Base-by-base conservation (phyloP, 163 green algal species). In the Botryococcus braunii region DNA sequence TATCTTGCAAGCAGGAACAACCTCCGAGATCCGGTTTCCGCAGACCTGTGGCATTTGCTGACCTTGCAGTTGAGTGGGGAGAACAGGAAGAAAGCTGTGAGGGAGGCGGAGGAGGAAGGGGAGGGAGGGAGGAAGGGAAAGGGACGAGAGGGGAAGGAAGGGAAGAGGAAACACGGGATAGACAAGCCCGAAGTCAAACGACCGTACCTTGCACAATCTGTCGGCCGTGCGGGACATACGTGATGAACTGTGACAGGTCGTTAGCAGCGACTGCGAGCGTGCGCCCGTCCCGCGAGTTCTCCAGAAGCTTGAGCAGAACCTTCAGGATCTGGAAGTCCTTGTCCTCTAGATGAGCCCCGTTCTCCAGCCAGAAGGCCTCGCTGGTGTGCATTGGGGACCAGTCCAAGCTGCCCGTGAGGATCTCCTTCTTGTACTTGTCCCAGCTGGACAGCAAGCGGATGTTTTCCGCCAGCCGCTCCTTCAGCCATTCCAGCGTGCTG, bases 381-480 rank as follows among this genome's bases (percentile, higher is more conserved):
- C 70, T 83, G n/a, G 82, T 88, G 77, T 95, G 90, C 79, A 92
- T 89, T 52, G 88, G 86, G 35, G 72, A 83, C 88, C 88, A 95
- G 66, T 93, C 86, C 46, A 99, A 82, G 50, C 69, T 79, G 39
- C 92, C 93, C 3, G 69, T 79, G 62, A 92, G 72, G 58, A 97
- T 76, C 82, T 97, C 88, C 73, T 85, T 82, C 55, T 83, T 83
- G 86, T 98, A 99, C 74, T 92, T 89, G 17, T 98, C 93, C 79
- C 94, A 97, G 41, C 71, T 89, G 55, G 75, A 86, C 52, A 96
- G 69, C 41, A 79, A 63, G 59, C 85, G 46, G 27, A 92, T 88
- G 69, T 87, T 82, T 40, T 80, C 80, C 47, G 76, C 73, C 36
- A 96, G 78, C 63, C 80, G 66, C 55, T 89, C 85, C 5, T 86